Evolutionary conservation across 2,329 filamentous ascomycete genomes (phyloP), one percentile per base, ranked within the genome.

Genomic region (Ophiostoma quercus): DNA sequence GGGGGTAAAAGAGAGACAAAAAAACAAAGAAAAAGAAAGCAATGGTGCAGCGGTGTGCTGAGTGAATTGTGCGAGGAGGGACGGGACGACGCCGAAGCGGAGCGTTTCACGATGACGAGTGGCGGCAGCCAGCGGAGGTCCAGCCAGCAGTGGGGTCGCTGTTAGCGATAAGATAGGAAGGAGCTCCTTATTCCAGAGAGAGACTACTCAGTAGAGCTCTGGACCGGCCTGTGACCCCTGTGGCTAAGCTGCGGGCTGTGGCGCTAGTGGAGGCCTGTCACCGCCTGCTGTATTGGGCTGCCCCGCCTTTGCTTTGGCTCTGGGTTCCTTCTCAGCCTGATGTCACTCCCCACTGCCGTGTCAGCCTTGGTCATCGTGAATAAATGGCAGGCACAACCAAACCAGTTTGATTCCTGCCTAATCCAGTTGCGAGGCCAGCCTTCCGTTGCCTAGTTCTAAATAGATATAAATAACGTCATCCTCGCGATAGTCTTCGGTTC

Each of bases 231-330:
- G 51, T 57, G 51, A 25, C 51, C 51, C 39, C 51, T 68, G 67
- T 68, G 67, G 69, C 67, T 68, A 67, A 67, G 69, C 39, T 67
- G 69, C 68, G 69, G 69, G 69, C 39, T 67, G 69, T 71, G 69
- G 69, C 67, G 67, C 34, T 32, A 2, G 2, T 22, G 29, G 3
- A n/a, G n/a, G 25, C 68, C 8, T 51, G 51, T 12, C n/a, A 57
- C n/a, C 51, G 51, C 51, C 51, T 25, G 51, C 22, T 2, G 14
- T 67, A 47, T 63, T 34, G 14, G 29, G 25, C 57, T 43, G 39
- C 65, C 65, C 65, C 65, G 65, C 65, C 39, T 25, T 66, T 29
- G 25, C 16, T n/a, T n/a, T n/a, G 6, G 9, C 16, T 22, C n/a
- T 25, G 51, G n/a, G n/a, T 25, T 57, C 51, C 51, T 57, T 67